Conservation (phyloP, 169 alveolate species). For the Plasmodium coatneyi region DNA sequence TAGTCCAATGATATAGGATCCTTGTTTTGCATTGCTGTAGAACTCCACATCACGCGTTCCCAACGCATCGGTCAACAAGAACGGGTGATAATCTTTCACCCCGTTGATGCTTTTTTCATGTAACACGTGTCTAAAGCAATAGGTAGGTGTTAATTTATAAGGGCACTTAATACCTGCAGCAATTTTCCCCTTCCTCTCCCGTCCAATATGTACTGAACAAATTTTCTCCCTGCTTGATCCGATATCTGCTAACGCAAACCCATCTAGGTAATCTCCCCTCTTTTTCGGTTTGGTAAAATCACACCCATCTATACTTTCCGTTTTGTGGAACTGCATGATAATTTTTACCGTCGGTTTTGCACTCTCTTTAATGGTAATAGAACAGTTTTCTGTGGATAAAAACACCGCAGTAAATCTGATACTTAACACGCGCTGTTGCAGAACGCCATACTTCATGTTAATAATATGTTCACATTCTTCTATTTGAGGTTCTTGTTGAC, state of each 20-base stretch:
- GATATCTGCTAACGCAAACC: slow-evolving; percentile 1
- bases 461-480: neutral
- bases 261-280: slow-evolving; percentile 24
- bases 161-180: slow-evolving; percentile 56
- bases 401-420: slow-evolving; percentile 18
- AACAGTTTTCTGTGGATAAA: neutral
- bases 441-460: neutral
- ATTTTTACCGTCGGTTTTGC: neutral
- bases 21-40: slow-evolving; percentile 7
- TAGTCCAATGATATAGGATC: slow-evolving; percentile 8
- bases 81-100: slow-evolving; percentile 18
- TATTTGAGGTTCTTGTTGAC: neutral
- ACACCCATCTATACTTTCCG: slow-evolving; percentile 51
- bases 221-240: slow-evolving; percentile 5
- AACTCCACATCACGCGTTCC: slow-evolving; percentile 25
- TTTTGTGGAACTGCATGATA: neutral
- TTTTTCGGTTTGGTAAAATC: slow-evolving; percentile 57
- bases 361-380: neutral
- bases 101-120: slow-evolving; percentile 16
- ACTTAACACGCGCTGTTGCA: neutral
- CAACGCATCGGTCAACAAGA: slow-evolving; percentile 16
- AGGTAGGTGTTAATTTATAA: slow-evolving; percentile 39
- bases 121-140: slow-evolving; percentile 42
- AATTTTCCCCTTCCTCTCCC: too few relatives aligned
- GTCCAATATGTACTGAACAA: slow-evolving; percentile 18